phyloP scores from a whole-genome alignment of 495 filamentous ascomycete genomes.

The Tuber indicum region DNA sequence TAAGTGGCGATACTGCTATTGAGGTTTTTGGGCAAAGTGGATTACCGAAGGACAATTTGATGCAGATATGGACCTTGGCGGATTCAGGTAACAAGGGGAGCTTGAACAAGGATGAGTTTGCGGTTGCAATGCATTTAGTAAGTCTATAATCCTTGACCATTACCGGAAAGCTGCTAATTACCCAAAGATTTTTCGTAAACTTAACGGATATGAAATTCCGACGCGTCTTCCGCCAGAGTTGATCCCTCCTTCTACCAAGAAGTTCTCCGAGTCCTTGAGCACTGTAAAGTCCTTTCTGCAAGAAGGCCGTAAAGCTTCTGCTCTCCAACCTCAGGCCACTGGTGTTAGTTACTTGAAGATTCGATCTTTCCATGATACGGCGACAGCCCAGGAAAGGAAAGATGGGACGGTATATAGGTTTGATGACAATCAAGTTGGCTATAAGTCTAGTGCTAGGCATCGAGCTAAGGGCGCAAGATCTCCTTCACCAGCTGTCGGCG shows the following conservation, averaged over 20 bases:
- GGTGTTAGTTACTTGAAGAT: slow-evolving; percentile 95
- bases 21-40: slow-evolving; percentile 98
- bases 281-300: slow-evolving; percentile 88
- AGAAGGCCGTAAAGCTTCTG: slow-evolving; percentile 82
- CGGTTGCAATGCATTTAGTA: slow-evolving; percentile 90
- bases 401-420: slow-evolving; percentile 97
- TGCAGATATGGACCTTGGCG: slow-evolving; percentile 89
- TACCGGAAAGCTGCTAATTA: slow-evolving; percentile 13
- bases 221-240: slow-evolving; percentile 86
- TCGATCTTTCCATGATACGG: slow-evolving; percentile 72
- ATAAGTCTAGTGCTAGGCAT: slow-evolving; percentile 87
- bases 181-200: slow-evolving; percentile 72
- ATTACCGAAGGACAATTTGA: slow-evolving; percentile 77
- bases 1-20: slow-evolving; percentile 87
- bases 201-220: slow-evolving; percentile 94
- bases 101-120: slow-evolving; percentile 96
- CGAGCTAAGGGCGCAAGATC: slow-evolving; percentile 69
- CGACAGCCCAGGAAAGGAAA: slow-evolving; percentile 58
- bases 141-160: background rate
- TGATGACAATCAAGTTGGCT: slow-evolving; percentile 82
- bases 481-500: slow-evolving; percentile 56
- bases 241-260: slow-evolving; percentile 90
- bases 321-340: slow-evolving; percentile 88
- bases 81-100: slow-evolving; percentile 89
- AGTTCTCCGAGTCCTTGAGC: slow-evolving; percentile 84